Percentiles rank a stretch among this genome's conserved stretches.
phyloP scores from a whole-genome alignment of 495 filamentous ascomycete species.

The Hypoxylon trugodes region DNA sequence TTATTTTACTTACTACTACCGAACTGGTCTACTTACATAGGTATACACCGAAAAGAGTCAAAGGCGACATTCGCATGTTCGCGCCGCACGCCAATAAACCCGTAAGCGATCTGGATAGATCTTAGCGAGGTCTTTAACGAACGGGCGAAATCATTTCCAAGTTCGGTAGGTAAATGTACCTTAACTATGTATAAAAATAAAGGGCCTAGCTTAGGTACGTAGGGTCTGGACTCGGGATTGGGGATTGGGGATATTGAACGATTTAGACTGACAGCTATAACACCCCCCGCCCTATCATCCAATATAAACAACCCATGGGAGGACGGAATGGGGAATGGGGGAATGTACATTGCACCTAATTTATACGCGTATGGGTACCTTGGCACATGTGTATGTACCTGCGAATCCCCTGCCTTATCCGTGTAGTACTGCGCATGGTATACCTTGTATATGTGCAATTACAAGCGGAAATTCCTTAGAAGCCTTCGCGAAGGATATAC shows the following conservation, averaged over 20 bases:
- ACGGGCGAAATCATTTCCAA: slow-evolving; percentile 32
- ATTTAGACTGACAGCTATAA: too few relatives aligned
- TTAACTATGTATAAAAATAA: slow-evolving; percentile 3
- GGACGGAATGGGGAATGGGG: too few relatives aligned
- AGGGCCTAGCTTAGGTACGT: too few relatives aligned
- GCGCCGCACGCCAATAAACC: slow-evolving; percentile 5
- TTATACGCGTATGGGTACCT: background rate
- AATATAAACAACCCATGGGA: too few relatives aligned
- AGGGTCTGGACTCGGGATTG: slow-evolving; percentile 14
- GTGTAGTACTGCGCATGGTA: too few relatives aligned
- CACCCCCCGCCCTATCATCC: too few relatives aligned
- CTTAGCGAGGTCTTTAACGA: slow-evolving; percentile 14
- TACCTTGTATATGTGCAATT: slow-evolving; percentile 3
- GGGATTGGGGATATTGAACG: too few relatives aligned
- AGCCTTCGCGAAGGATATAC: slow-evolving; percentile 39
- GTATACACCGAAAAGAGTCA: background rate
- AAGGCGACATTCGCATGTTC: slow-evolving; percentile 12
- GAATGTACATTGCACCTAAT: too few relatives aligned
- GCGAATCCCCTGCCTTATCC: background rate
- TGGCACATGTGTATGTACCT: background rate
- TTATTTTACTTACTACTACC: slow-evolving; percentile 5
- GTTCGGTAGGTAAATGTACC: slow-evolving; percentile 41
- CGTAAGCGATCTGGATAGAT: slow-evolving; percentile 38
- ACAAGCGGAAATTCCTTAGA: slow-evolving; percentile 36
- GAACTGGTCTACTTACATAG: background rate